Base-by-base conservation (phyloP, 495 filamentous ascomycete genomes). In the Penicillium egyptiacum region DNA sequence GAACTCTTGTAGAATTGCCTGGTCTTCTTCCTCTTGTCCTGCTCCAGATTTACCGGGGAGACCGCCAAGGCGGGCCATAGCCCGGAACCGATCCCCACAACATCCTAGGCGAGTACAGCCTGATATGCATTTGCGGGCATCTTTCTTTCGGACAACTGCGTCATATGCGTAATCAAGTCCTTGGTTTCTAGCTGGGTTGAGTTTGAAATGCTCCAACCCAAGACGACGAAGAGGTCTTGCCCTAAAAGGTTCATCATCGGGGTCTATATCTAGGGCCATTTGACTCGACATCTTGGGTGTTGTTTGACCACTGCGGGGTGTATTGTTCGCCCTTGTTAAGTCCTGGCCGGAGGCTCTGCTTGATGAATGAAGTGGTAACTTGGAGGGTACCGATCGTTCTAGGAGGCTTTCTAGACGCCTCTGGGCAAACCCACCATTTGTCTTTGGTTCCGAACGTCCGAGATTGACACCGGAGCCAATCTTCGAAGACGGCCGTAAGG, bases 51-150 rank as follows among this genome's bases (percentile, higher is more conserved):
- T 66, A 25, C 54, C 37, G 20, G 57, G 63, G 25, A 68, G 56
- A 17, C 63, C 67, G 53, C 74, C 44, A 74, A 79, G 55, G 76
- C 79, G 58, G 78, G 69, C 87, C 66, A 91, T 79, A 14, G 78
- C 78, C n/a, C 82, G 79, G 63, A 93, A 91, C 17, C 79, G 76
- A 33, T 77, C 79, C 42, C 92, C 91, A 65, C 92, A 96, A 72
- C 92, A 96, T 23, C 81, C 77, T 1, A 84, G 77, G 35, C 86
- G 81, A 5, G 84, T 88, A 68, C 94, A 98, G 4, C 90, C 90
- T n/a, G 80, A 75, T 8, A 96, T 75, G 61, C 86, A 88, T 55
- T 85, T 84, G n/a, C 91, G 87, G 22, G 86, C 83, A 17, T 87
- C 81, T 61, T 79, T 86, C 33, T 79, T 83, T 48, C 94, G 87